Base-by-base conservation (phyloP, 331 rosid species). In the Acacia concinna region DNA sequence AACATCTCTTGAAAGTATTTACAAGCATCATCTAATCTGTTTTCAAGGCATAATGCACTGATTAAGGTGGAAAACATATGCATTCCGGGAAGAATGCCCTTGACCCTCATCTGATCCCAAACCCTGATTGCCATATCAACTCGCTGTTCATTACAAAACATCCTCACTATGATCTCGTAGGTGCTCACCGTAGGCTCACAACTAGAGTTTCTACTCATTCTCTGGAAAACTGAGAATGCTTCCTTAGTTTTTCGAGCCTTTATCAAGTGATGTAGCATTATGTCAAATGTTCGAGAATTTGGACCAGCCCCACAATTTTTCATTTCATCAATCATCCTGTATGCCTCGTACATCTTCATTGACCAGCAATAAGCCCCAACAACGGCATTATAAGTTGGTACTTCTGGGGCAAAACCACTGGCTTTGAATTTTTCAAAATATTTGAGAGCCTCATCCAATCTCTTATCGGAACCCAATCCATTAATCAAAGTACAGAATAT, bases 311-410 rank as follows among this genome's bases (percentile, higher is more conserved):
- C 91, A 60, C 49, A 80, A 51, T 78, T 82, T 63, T 84, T 87
- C 97, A 90, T 92, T 69, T 92, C 94, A 51, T 82, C 86, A 64
- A 88, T 86, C 60, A 78, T 79, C 74, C 84, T 79, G 17, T 81
- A 88, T 4, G 88, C 97, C 73, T 90, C 92, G 27, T 77, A 21
- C 78, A 89, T 86, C 72, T 31, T 71, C 92, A 82, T 74, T 28
- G 93, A 82, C 90, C 88, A 84, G 75, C 98, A 90, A 30, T 92
- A 94, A 81, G 98, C 93, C 78, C 97, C 97, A 59, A 94, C 88
- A 28, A 94, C 81, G 78, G 98, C 98, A 86, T 92, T 92, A 25
- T 88, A 94, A 7, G 98, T 94, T 10, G 94, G 93, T 17, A 79
- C 83, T 65, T 92, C 98, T 0, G 85, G 89, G 1, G 69, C 66